These are phyloP conservation scores for Populus euphratica DNA, from an alignment of 345 rosid genomes.

Conservation along the genomic window DNA sequence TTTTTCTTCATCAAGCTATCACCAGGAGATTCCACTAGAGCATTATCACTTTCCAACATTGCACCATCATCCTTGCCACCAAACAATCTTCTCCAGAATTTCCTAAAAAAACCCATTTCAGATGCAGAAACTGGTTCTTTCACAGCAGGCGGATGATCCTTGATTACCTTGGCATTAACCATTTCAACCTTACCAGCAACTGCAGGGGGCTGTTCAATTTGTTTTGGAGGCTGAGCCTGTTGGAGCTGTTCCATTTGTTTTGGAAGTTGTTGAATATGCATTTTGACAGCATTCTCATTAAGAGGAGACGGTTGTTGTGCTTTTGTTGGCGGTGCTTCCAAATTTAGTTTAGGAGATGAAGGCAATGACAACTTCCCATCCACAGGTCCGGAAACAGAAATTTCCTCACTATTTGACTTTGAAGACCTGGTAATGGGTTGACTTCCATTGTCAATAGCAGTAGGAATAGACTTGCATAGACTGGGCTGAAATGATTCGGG, in stretches of 20 bases:
- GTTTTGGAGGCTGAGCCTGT: slow-evolving; percentile 7
- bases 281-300: slow-evolving; percentile 22
- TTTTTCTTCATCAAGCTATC: slow-evolving; percentile 20
- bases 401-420: slow-evolving; percentile 22
- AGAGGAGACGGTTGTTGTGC: slow-evolving; percentile 16
- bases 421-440: slow-evolving; percentile 5
- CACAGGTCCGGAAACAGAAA: slow-evolving; percentile 17
- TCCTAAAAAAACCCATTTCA: slow-evolving; percentile 37
- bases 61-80: slow-evolving; percentile 25
- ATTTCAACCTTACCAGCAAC: slow-evolving; percentile 16
- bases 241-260: slow-evolving; percentile 18
- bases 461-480: slow-evolving; percentile 8
- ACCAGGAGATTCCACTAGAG: slow-evolving; percentile 18
- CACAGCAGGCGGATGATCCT: slow-evolving; percentile 13
- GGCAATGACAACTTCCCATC: slow-evolving; percentile 12
- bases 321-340: slow-evolving; percentile 16
- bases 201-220: slow-evolving; percentile 19
- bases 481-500: slow-evolving; percentile 24
- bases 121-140: slow-evolving; percentile 30
- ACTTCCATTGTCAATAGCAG: slow-evolving; percentile 11
- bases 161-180: slow-evolving; percentile 7
- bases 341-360: slow-evolving; percentile 13
- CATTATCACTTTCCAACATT: slow-evolving; percentile 17
- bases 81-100: slow-evolving; percentile 47
- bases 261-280: slow-evolving; percentile 7